A percentile compares a stretch with the other conserved stretches of the same genome.
Evolutionary conservation across 169 alveolate species (phyloP).

Genomic region (Besnoitia besnoiti): DNA sequence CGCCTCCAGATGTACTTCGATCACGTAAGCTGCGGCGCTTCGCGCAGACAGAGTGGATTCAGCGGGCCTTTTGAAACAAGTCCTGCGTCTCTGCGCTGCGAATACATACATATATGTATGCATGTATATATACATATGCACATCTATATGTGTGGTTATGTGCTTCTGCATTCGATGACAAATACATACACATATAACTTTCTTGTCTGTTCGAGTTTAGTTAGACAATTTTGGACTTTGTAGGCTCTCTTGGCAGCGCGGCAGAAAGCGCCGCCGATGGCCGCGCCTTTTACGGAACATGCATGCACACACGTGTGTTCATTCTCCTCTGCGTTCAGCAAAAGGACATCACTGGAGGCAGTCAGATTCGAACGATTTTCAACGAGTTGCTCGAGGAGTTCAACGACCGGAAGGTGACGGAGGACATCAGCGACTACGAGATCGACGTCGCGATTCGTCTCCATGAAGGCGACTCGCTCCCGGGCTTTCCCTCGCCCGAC

Average conservation of each 20-base stretch:
- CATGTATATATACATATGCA: neutral
- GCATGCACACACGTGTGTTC: neutral
- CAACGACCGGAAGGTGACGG: constrained; percentile 81
- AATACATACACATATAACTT: too few species aligned
- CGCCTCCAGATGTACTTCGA: constrained; percentile 82
- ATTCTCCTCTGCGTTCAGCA: neutral
- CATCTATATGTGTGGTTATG: neutral
- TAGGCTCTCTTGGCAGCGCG: too few species aligned
- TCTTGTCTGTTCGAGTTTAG: too few species aligned
- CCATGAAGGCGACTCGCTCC: constrained; percentile 98
- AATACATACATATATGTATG: neutral
- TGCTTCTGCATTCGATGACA: neutral
- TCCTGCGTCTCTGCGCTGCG: neutral
- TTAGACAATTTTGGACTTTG: too few species aligned
- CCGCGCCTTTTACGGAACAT: too few species aligned
- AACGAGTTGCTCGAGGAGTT: constrained; percentile 92
- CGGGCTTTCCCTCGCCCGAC: constrained; percentile 98
- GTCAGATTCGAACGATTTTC: constrained; percentile 87
- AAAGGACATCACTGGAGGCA: constrained; percentile 85
- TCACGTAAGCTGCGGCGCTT: constrained; percentile 47
- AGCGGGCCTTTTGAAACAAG: neutral
- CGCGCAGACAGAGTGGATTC: neutral
- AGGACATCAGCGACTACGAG: constrained; percentile 83
- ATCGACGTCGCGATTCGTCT: constrained; percentile 95
- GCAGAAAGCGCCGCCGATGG: too few species aligned